Conservation (phyloP, 345 rosid species). For the Sisymbrium irio region DNA sequence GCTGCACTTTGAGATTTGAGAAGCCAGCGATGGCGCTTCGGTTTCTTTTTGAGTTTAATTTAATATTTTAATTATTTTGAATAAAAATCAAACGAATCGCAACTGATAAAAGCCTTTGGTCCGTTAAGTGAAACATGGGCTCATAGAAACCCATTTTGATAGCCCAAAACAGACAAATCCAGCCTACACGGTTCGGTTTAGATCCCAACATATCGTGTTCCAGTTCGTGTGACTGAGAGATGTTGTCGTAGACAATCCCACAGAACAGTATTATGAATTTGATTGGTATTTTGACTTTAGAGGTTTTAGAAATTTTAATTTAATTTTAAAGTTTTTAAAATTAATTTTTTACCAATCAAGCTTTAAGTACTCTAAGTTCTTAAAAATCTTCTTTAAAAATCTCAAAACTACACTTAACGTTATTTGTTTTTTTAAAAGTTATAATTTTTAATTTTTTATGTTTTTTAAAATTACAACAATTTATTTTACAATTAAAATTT, state of each 20-base stretch:
- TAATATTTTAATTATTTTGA: not conserved
- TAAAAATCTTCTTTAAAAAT: too few relatives aligned
- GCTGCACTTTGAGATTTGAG: not conserved
- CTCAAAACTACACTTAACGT: too few relatives aligned
- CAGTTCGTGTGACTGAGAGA: not conserved
- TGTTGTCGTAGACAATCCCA: not conserved
- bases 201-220: not conserved
- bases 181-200: not conserved
- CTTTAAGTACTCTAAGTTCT: too few relatives aligned
- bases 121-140: not conserved
- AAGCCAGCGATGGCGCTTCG: not conserved
- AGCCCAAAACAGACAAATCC: not conserved
- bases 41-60: not conserved
- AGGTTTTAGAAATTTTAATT: too few relatives aligned
- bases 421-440: too few relatives aligned
- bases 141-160: not conserved
- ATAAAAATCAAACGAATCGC: not conserved
- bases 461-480: too few relatives aligned
- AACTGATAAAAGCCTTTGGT: not conserved
- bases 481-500: too few relatives aligned
- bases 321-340: too few relatives aligned
- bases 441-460: too few relatives aligned
- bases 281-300: too few relatives aligned
- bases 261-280: too few relatives aligned
- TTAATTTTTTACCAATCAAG: too few relatives aligned